Percentiles rank a stretch among this genome's conserved stretches.
These are phyloP conservation scores for Albatrellus sp. DNA, from an alignment of 1,284 basidiomycete species.

Conservation along the genomic window DNA sequence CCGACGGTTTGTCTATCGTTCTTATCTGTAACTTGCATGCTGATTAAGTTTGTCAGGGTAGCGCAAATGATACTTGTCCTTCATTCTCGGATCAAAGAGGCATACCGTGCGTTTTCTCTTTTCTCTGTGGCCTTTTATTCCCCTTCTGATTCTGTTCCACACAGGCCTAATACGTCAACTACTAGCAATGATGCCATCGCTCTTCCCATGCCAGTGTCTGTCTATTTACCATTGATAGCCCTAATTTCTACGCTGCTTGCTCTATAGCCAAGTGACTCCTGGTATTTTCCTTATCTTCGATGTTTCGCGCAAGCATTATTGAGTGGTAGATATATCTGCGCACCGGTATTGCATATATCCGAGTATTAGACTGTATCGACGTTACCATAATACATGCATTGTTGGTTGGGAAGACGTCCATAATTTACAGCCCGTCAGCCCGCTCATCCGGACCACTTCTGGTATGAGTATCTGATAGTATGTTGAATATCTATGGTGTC, in stretches of 20 bases:
- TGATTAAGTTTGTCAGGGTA: constrained; percentile 22
- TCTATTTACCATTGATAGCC: neutral
- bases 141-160: neutral
- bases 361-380: too few relatives aligned
- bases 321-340: too few relatives aligned
- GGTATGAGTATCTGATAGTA: too few relatives aligned
- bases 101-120: constrained; percentile 40
- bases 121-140: neutral
- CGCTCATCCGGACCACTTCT: too few relatives aligned
- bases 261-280: neutral
- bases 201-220: neutral
- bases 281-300: too few relatives aligned
- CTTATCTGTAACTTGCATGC: neutral
- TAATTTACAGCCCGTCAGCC: too few relatives aligned
- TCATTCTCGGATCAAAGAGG: constrained; percentile 62
- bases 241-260: neutral
- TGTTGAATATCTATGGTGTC: too few relatives aligned
- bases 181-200: neutral
- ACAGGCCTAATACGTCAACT: neutral
- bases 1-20: constrained; percentile 31
- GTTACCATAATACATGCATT: too few relatives aligned
- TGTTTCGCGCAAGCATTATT: too few relatives aligned
- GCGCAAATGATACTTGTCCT: constrained; percentile 44
- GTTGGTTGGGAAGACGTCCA: too few relatives aligned
- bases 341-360: too few relatives aligned